Evolutionary conservation across 352 stramenopile species (phyloP).

Genomic region (Blastocystis sp.): DNA sequence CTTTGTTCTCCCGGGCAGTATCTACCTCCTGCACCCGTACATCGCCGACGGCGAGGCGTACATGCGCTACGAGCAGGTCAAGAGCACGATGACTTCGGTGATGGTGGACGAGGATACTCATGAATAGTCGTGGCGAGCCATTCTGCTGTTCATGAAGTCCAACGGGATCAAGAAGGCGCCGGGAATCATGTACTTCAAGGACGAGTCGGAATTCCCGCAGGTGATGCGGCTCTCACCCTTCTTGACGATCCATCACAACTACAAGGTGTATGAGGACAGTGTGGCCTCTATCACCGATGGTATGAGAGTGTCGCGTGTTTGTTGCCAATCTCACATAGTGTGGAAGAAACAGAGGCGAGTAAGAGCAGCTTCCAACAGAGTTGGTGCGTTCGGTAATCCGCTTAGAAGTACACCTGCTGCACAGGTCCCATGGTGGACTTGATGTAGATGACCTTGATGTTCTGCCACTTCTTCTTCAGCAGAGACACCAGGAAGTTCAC

Average conservation of each 20-base stretch:
- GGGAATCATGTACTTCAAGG: slow-evolving; percentile 36
- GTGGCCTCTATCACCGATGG: slow-evolving; percentile 12
- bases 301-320: too few species aligned
- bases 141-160: background rate
- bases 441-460: too few species aligned
- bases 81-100: background rate
- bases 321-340: too few species aligned
- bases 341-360: too few species aligned
- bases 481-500: too few species aligned
- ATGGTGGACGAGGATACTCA: background rate
- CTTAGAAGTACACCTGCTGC: too few species aligned
- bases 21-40: slow-evolving; percentile 59
- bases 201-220: slow-evolving; percentile 21
- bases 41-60: slow-evolving; percentile 28
- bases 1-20: slow-evolving; percentile 57
- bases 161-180: background rate
- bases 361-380: slow-evolving; percentile 68
- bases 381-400: too few species aligned
- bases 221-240: slow-evolving; percentile 45
- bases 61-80: slow-evolving; percentile 17
- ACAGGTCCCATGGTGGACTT: too few species aligned
- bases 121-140: background rate
- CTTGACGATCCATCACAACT: slow-evolving; percentile 48
- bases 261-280: slow-evolving; percentile 20
- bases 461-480: too few species aligned